Base-by-base conservation (phyloP, 768 basidiomycete species). In the Lentinula sp. region DNA sequence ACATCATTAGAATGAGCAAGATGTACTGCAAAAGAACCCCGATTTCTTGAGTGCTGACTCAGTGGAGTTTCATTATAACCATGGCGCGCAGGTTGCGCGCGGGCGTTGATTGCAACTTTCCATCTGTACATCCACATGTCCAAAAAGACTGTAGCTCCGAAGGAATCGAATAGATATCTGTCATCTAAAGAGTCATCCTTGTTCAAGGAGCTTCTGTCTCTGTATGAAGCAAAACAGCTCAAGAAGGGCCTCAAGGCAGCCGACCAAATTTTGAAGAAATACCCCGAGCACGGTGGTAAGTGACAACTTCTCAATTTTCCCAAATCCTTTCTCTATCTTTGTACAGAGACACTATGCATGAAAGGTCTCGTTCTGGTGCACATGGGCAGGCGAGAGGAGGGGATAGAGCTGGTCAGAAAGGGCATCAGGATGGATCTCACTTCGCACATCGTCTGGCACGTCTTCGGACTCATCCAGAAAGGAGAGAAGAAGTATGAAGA, bases 361-460 rank as follows among this genome's bases (percentile, higher is more conserved):
- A 97, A 96, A 71, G 96, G 96, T 1, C 85, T 98, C 53, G 79
- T 97, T 57, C 76, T 88, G 67, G 87, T 86, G 35, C 90, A 90
- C 69, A 85, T 87, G 84, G 92, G 86, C 54, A 81, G 81, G 69
- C 86, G 86, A 63, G 92, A 89, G 33, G 85, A 94, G 64, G 94
- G 94, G 35, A 78, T 90, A 61, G 87, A 90, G 41, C 81, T 93
- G 49, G 88, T 93, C 65, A 89, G 90, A 77, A 88, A 91, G 66
- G 94, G 94, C 61, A 81, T 93, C 65, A 81, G 85, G 46, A 79
- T 87, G 51, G 92, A 95, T 74, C 75, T 92, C 59, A 87, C 84
- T 36, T 95, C 93, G 18, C 95, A 98, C 69, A 98, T 99, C 70
- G 90, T 88, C 70, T 98, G 97, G 95, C 97, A 99, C 74, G 96